phyloP scores from a whole-genome alignment of 1,284 basidiomycete genomes.

The Phylloboletellus chloephorus region DNA sequence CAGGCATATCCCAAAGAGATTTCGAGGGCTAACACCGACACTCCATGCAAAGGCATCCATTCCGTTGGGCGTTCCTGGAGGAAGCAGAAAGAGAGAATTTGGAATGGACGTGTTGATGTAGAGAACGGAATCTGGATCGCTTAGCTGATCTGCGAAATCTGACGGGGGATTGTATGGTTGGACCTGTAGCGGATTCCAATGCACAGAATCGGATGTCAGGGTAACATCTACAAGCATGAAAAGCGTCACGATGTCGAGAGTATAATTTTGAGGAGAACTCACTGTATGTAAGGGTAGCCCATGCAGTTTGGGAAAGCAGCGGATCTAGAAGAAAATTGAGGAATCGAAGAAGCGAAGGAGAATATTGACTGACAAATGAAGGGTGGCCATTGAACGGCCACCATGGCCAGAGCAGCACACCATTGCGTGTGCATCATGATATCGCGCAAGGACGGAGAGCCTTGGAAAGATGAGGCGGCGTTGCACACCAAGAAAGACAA shows the following conservation, averaged over 20 bases:
- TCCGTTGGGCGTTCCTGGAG: slow-evolving; percentile 53
- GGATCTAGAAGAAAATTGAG: slow-evolving; percentile 56
- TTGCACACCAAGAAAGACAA: slow-evolving; percentile 15
- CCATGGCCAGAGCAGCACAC: slow-evolving; percentile 82
- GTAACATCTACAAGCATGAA: slow-evolving; percentile 62
- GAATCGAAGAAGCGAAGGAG: slow-evolving; percentile 2
- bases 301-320: slow-evolving; percentile 77
- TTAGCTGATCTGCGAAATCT: slow-evolving; percentile 66
- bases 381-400: slow-evolving; percentile 90
- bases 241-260: slow-evolving; percentile 11
- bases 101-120: slow-evolving; percentile 67
- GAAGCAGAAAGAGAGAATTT: slow-evolving; percentile 72
- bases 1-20: slow-evolving; percentile 82
- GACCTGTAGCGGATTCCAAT: slow-evolving; percentile 63
- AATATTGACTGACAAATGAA: slow-evolving; percentile 72
- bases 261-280: slow-evolving; percentile 30
- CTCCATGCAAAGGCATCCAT: slow-evolving; percentile 63
- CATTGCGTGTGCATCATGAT: slow-evolving; percentile 92
- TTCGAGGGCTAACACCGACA: slow-evolving; percentile 74
- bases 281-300: slow-evolving; percentile 87
- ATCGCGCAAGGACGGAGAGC: slow-evolving; percentile 90
- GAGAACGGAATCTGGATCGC: slow-evolving; percentile 65
- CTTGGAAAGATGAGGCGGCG: slow-evolving; percentile 39
- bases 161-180: slow-evolving; percentile 59
- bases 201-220: slow-evolving; percentile 43